Conservation (phyloP, 208 protist genomes). For the Acanthamoeba healyi region DNA sequence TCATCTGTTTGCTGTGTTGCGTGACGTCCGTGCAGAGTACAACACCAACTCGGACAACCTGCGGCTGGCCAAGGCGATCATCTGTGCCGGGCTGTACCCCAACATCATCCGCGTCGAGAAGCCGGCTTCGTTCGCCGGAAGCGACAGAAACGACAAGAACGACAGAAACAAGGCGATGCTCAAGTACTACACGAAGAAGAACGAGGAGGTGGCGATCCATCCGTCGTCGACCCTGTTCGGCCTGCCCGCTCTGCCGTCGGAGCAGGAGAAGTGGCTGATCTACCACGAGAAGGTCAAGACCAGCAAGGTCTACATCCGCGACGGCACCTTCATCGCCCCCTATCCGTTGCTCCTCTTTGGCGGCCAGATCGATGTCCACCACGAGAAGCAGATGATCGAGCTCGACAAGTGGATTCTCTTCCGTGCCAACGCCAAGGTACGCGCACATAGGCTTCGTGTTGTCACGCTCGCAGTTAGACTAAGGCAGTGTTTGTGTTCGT, state of each 20-base stretch:
- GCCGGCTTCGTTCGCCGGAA: not conserved
- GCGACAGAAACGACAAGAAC: not conserved
- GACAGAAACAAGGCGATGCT: conserved; percentile 10
- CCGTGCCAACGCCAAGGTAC: conserved; percentile 40
- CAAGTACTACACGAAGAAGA: conserved; percentile 59
- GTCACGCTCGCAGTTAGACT: no score
- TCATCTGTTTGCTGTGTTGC: not conserved
- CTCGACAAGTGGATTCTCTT: conserved; percentile 81
- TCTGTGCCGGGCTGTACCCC: conserved; percentile 96
- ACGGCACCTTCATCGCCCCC: conserved; percentile 93
- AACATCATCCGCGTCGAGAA: conserved; percentile 91
- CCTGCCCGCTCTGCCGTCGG: not conserved
- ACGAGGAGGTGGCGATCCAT: conserved; percentile 49
- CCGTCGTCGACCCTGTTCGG: conserved; percentile 35
- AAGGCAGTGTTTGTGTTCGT: no score
- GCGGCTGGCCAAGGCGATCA: conserved; percentile 93
- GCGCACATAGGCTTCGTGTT: no score
- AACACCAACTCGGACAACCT: conserved; percentile 93
- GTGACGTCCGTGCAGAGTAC: conserved; percentile 78
- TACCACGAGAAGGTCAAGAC: conserved; percentile 97
- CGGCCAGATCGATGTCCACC: conserved; percentile 82
- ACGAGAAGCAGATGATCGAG: conserved; percentile 75
- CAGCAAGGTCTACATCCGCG: conserved; percentile 93
- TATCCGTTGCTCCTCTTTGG: conserved; percentile 95
- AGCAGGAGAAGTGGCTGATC: conserved; percentile 91